Conservation (phyloP, 148 eudicot genomes). For the Polygonum maritimum region DNA sequence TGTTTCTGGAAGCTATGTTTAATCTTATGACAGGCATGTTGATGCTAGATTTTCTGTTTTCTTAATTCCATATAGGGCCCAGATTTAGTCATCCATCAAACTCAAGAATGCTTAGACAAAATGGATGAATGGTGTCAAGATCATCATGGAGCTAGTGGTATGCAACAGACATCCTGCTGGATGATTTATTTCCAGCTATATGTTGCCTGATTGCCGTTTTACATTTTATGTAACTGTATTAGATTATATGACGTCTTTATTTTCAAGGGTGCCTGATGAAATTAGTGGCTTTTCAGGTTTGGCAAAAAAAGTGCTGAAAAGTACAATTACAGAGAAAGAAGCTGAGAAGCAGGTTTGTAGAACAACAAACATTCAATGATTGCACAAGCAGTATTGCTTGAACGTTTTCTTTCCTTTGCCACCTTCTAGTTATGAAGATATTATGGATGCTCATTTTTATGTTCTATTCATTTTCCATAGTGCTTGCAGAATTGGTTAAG, state of each 20-base stretch:
- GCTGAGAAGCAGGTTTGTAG: constrained; percentile 73
- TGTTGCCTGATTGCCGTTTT: too few relatives aligned
- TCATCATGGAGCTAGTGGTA: constrained; percentile 91
- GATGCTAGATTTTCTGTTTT: background rate
- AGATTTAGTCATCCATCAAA: constrained; percentile 73
- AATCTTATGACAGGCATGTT: background rate
- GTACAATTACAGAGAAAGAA: constrained; percentile 59
- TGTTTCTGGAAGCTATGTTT: background rate
- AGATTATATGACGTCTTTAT: background rate
- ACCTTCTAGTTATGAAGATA: background rate
- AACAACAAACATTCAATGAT: background rate
- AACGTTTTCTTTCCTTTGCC: background rate
- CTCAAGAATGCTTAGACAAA: constrained; percentile 64
- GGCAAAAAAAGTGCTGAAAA: constrained; percentile 65
- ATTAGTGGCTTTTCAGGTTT: constrained; percentile 38
- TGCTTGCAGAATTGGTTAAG: background rate
- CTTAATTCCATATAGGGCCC: constrained; percentile 49
- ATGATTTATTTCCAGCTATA: background rate
- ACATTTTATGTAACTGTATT: background rate
- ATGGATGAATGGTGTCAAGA: constrained; percentile 93
- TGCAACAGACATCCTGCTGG: constrained; percentile 12
- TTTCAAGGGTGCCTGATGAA: background rate
- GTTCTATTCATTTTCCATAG: too few relatives aligned
- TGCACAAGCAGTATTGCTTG: background rate
- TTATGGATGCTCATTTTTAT: too few relatives aligned